phyloP scores from a whole-genome alignment of 2,329 filamentous ascomycete genomes.

The Polychaeton citri region DNA sequence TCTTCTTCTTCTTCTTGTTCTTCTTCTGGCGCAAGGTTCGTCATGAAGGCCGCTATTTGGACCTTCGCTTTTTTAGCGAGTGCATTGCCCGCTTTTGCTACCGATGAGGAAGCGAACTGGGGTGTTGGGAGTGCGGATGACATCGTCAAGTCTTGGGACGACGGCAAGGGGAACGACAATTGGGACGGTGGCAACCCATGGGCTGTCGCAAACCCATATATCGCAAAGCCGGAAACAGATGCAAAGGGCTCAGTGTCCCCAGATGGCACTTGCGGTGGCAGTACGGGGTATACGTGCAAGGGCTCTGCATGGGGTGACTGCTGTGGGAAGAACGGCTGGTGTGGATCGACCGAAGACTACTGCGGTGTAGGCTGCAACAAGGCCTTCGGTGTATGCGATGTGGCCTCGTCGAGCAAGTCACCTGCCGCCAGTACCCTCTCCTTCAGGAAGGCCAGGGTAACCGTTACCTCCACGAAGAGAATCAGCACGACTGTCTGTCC shows the following conservation, averaged over 20 bases:
- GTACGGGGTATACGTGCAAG: slow-evolving; percentile 21
- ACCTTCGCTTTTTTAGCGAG: not conserved
- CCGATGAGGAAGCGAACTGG: not conserved
- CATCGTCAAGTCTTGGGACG: not conserved
- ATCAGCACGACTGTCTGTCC: not conserved
- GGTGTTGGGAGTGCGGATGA: not conserved
- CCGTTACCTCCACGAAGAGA: not conserved
- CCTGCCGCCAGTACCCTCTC: not conserved
- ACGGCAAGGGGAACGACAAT: not conserved
- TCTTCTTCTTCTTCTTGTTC: too few relatives aligned
- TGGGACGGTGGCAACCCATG: not conserved
- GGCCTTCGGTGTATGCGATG: not conserved
- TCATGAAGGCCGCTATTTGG: not conserved
- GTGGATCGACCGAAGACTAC: slow-evolving; percentile 23
- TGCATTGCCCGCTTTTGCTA: not conserved
- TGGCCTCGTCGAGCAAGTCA: too few relatives aligned
- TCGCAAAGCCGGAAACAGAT: not conserved
- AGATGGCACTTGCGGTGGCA: slow-evolving; percentile 22
- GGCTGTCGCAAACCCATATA: not conserved
- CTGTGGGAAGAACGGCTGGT: slow-evolving; percentile 24
- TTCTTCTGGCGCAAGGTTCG: not conserved
- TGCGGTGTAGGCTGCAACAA: slow-evolving; percentile 29
- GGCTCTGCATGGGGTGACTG: slow-evolving; percentile 20
- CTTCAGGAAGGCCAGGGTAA: not conserved
- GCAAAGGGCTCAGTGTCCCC: not conserved